These are phyloP conservation scores for Aspergillus arachidicola DNA, from an alignment of 2,329 filamentous ascomycete genomes.

Conservation along the genomic window DNA sequence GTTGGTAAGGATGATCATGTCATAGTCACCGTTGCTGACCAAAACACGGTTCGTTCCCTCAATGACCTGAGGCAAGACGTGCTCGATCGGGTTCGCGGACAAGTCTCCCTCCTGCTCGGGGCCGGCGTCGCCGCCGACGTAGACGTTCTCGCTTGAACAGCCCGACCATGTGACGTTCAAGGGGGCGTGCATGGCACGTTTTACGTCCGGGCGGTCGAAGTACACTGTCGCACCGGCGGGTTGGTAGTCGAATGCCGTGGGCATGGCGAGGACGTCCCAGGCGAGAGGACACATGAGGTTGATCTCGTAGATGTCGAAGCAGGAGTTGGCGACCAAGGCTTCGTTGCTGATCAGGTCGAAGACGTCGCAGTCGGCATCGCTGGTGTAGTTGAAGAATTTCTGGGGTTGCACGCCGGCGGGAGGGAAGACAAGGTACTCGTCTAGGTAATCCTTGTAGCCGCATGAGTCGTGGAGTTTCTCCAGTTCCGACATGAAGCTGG, in stretches of 20 bases:
- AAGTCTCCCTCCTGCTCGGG: neutral
- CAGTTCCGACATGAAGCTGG: conserved; percentile 41
- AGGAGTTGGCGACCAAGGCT: conserved; percentile 66
- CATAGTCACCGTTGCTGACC: conserved; percentile 71
- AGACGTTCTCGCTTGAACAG: conserved; percentile 40
- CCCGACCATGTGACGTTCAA: conserved; percentile 46
- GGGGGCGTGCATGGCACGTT: conserved; percentile 65
- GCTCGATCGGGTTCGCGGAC: neutral
- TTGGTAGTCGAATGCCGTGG: conserved; percentile 60
- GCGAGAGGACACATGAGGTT: conserved; percentile 70
- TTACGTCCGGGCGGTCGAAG: conserved; percentile 71
- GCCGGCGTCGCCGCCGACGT: conserved; percentile 31
- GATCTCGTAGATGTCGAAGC: conserved; percentile 76
- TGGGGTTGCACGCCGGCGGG: conserved; percentile 63
- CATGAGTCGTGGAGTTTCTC: conserved; percentile 45
- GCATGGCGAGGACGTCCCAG: conserved; percentile 64
- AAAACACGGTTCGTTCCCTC: conserved; percentile 73
- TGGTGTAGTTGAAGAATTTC: conserved; percentile 40
- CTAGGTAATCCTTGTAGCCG: conserved; percentile 46
- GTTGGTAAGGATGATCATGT: conserved; percentile 68
- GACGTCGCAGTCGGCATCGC: conserved; percentile 56
- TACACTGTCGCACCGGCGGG: conserved; percentile 65
- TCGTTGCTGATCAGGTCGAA: conserved; percentile 59
- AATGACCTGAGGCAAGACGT: conserved; percentile 66
- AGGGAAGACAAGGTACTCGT: conserved; percentile 63